Evolutionary conservation across 1,284 basidiomycete species (phyloP), one percentile per base, ranked within the genome.

Genomic region (Puccinia horiana): DNA sequence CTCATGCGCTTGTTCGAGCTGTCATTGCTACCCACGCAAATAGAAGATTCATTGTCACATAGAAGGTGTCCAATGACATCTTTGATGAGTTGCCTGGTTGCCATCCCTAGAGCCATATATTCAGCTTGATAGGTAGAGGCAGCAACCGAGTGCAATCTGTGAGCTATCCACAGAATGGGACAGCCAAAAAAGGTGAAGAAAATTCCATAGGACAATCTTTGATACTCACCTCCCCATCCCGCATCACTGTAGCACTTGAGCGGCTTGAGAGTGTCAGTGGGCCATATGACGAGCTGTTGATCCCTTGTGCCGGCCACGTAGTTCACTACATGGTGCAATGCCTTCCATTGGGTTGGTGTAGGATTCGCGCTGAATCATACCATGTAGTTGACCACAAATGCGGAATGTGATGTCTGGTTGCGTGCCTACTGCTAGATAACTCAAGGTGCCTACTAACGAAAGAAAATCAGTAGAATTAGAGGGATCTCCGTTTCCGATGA

Each of bases 81-180:
- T n/a, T n/a, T n/a, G n/a, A n/a, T n/a, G n/a, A n/a, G 23, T 14
- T 65, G 26, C 20, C 76, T 16, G 4, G 42, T 65, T 14, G 11
- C 40, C 2, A 58, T 35, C 0, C 76, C 49, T 8, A 78, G 47
- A 20, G 76, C 76, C 76, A 69, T 67, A n/a, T 42, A 67, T 47
- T 78, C 26, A 8, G 76, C 76, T 29, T 78, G 42, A 40, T 61
- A 65, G 8, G 58, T 78, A 2, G 42, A 78, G 8, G 76, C 37
- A 1, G 74, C 73, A 4, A 76, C 54, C 14, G 54, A n/a, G 1
- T 1, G 18, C 37, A 29, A 47, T n/a, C 54, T 35, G 16, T 35
- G 2, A 6, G 56, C 18, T 2, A 26, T 14, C 75, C 56, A 76
- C 8, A 58, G 6, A 4, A 76, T 18, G 8, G 75, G 37, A 37